phyloP scores from a whole-genome alignment of 306 rosid genomes.

The Vigna unguiculata region DNA sequence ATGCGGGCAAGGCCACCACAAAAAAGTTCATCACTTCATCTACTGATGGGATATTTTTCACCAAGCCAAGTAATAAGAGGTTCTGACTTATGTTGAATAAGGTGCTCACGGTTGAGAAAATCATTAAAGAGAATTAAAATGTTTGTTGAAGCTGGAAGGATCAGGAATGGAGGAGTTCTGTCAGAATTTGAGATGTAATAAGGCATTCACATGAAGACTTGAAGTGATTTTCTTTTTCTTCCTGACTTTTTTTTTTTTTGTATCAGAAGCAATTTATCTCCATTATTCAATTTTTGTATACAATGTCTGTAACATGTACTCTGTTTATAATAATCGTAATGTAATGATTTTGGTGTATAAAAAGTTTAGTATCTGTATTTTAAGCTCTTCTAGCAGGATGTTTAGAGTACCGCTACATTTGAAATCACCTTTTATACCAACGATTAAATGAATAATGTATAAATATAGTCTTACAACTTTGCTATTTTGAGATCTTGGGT shows the following conservation, averaged over 20 bases:
- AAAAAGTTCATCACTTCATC: slow-evolving; percentile 73
- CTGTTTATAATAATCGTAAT: slow-evolving; percentile 22
- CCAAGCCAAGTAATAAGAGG: slow-evolving; percentile 75
- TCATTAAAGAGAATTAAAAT: slow-evolving; percentile 6
- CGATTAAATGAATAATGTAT: too few species aligned
- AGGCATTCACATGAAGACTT: slow-evolving; percentile 12
- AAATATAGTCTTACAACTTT: too few species aligned
- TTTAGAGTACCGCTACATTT: too few species aligned
- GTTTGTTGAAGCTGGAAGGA: slow-evolving; percentile 30
- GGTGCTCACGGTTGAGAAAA: slow-evolving; percentile 42
- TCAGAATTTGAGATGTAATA: slow-evolving; percentile 2
- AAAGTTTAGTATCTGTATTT: slow-evolving; percentile 1
- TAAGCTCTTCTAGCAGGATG: not conserved
- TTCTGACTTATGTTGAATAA: slow-evolving; percentile 31
- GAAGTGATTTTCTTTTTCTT: not conserved
- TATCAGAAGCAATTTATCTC: slow-evolving; percentile 18
- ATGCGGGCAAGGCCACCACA: slow-evolving; percentile 38
- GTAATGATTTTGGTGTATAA: slow-evolving; percentile 29
- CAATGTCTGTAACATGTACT: slow-evolving; percentile 8
- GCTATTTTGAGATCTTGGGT: too few species aligned
- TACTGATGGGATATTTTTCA: slow-evolving; percentile 83
- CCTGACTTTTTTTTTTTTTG: not conserved
- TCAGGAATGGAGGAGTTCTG: slow-evolving; percentile 17
- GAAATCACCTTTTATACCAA: too few species aligned
- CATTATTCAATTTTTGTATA: slow-evolving; percentile 30